A percentile compares a stretch with the other conserved stretches of the same genome.
phyloP scores from a whole-genome alignment of 768 basidiomycete genomes.

The Russula brevipes region DNA sequence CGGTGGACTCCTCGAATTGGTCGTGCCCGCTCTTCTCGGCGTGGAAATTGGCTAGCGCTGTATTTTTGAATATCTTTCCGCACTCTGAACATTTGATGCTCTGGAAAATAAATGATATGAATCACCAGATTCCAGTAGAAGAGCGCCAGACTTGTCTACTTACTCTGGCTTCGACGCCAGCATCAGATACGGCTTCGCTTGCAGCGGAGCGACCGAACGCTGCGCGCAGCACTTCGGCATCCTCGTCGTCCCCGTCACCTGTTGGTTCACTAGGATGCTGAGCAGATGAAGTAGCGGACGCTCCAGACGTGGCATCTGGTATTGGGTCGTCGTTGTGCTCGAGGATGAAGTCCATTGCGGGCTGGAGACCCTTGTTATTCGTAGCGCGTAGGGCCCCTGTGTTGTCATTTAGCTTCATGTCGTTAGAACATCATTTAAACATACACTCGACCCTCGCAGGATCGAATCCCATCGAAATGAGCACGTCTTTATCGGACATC shows the following conservation, averaged over 20 bases:
- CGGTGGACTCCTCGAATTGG: conserved; percentile 91
- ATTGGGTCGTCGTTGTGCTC: conserved; percentile 73
- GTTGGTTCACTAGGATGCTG: conserved; percentile 32
- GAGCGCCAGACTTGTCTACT: conserved; percentile 17
- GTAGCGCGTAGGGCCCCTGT: conserved; percentile 89
- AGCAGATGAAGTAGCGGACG: conserved; percentile 26
- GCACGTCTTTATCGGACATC: conserved; percentile 63
- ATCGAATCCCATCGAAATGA: conserved; percentile 87
- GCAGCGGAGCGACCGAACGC: conserved; percentile 40
- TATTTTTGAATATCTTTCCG: conserved; percentile 80
- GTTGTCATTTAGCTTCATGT: not conserved
- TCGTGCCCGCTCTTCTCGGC: conserved; percentile 95
- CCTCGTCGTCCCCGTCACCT: conserved; percentile 71
- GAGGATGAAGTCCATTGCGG: conserved; percentile 85
- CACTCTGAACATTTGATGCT: conserved; percentile 83
- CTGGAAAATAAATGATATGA: conserved; percentile 33
- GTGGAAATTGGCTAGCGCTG: conserved; percentile 85
- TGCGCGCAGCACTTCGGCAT: conserved; percentile 54
- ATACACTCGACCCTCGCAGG: conserved; percentile 77
- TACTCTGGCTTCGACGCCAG: conserved; percentile 64
- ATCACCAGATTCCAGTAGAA: not conserved
- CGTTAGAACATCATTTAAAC: conserved; percentile 29
- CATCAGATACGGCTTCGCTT: conserved; percentile 27
- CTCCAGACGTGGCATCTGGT: conserved; percentile 47
- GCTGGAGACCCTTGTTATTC: conserved; percentile 76